Evolutionary conservation across 345 rosid species (phyloP).

Genomic region (Aquilaria malaccensis): DNA sequence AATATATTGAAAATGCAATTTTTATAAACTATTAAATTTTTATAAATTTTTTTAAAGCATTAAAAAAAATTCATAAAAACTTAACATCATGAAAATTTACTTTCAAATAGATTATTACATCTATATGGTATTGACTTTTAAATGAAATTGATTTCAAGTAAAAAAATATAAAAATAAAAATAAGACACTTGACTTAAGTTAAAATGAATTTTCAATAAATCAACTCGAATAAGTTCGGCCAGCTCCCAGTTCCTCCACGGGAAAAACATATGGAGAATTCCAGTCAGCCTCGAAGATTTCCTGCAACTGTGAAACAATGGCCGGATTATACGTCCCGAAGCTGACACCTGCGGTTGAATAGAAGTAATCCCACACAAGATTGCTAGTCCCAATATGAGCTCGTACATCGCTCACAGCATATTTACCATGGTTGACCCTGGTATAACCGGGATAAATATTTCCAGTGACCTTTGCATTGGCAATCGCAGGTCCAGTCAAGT

Average conservation of each 20-base stretch:
- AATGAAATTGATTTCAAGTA: too few species aligned
- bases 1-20: too few species aligned
- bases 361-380: slow-evolving; percentile 87
- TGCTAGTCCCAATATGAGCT: slow-evolving; percentile 82
- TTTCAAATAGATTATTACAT: too few species aligned
- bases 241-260: slow-evolving; percentile 30
- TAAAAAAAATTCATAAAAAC: too few species aligned
- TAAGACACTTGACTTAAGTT: too few species aligned
- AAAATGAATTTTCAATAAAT: slow-evolving; percentile 5
- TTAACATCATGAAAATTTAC: too few species aligned
- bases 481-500: slow-evolving; percentile 63
- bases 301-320: slow-evolving; percentile 65
- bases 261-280: slow-evolving; percentile 69
- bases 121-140: too few species aligned
- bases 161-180: too few species aligned
- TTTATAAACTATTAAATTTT: too few species aligned
- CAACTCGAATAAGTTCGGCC: slow-evolving; percentile 24
- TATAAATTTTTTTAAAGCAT: too few species aligned
- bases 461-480: slow-evolving; percentile 40
- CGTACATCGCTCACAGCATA: slow-evolving; percentile 60
- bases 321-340: slow-evolving; percentile 57
- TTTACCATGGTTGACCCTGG: slow-evolving; percentile 80
- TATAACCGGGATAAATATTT: slow-evolving; percentile 55
- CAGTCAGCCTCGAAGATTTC: slow-evolving; percentile 78
- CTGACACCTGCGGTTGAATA: slow-evolving; percentile 76